These are phyloP conservation scores for Penicillium longicatenatum DNA, from an alignment of 495 filamentous ascomycete species.

Conservation along the genomic window DNA sequence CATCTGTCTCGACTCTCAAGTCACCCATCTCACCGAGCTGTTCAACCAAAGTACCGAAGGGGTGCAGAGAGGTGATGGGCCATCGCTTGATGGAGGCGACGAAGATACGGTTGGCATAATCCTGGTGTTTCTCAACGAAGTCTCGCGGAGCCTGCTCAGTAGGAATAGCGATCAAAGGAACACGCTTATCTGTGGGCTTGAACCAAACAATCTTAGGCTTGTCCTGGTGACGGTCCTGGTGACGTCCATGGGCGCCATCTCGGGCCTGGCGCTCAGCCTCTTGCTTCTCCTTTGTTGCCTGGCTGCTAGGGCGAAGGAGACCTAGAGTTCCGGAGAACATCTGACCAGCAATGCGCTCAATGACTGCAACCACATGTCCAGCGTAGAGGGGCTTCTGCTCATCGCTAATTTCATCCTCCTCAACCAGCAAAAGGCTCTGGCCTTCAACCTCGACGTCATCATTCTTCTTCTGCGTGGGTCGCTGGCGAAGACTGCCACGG, in stretches of 20 bases:
- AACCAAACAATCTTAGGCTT: conserved; percentile 99
- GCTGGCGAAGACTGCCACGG: conserved; percentile 91
- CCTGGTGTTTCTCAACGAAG: conserved; percentile 98
- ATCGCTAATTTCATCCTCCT: conserved; percentile 98
- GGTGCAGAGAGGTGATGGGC: conserved; percentile 99
- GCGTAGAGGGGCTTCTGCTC: conserved; percentile 97
- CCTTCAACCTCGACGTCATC: conserved; percentile 99
- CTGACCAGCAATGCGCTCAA: conserved; percentile 94
- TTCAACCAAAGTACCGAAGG: conserved; percentile 96
- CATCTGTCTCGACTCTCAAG: conserved; percentile 94
- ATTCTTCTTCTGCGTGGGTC: conserved; percentile 99
- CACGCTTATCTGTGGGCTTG: conserved; percentile 98
- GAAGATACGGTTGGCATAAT: conserved; percentile 95
- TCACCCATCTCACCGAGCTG: conserved; percentile 97
- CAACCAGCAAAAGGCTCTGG: conserved; percentile 92
- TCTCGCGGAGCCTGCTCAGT: conserved; percentile 97
- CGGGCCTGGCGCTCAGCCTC: conserved; percentile 92
- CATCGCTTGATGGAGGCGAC: conserved; percentile 99
- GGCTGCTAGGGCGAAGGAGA: conserved; percentile 91
- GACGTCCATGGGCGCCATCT: conserved; percentile 75
- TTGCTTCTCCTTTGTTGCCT: conserved; percentile 99
- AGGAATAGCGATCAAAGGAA: conserved; percentile 95
- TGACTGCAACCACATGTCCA: conserved; percentile 94
- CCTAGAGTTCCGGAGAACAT: conserved; percentile 99
- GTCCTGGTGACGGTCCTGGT: conserved; percentile 83